A percentile compares a stretch with the other conserved stretches of the same genome.
Conservation (phyloP, 2,329 filamentous ascomycete species). For the Aspergillus japonicus region DNA sequence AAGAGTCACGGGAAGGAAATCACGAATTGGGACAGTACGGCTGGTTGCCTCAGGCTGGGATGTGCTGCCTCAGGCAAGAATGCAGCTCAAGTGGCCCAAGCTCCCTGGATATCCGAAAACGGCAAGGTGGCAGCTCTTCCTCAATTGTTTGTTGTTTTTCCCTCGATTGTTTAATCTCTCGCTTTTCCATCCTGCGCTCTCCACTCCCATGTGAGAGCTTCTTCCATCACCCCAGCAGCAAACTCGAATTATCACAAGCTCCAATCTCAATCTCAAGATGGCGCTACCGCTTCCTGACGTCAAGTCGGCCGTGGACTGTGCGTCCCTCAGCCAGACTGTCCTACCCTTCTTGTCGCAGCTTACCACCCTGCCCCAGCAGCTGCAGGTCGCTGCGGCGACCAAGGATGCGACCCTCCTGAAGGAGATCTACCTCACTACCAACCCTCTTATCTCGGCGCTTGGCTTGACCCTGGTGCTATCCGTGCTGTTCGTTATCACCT, state of each 20-base stretch:
- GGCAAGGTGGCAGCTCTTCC: background rate
- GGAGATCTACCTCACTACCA: constrained; percentile 76
- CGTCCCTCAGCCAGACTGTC: constrained; percentile 72
- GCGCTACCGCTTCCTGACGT: constrained; percentile 65
- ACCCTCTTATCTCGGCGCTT: constrained; percentile 76
- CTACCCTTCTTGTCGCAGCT: constrained; percentile 71
- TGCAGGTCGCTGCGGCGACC: constrained; percentile 60
- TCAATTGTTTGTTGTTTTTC: background rate
- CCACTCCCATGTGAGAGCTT: constrained; percentile 15
- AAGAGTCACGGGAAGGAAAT: constrained; percentile 17
- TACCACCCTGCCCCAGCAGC: constrained; percentile 64
- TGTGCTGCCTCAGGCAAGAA: constrained; percentile 2
- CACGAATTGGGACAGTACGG: background rate
- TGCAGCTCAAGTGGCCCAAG: background rate
- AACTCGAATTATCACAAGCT: background rate
- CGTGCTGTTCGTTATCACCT: constrained; percentile 68
- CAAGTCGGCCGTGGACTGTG: constrained; percentile 68
- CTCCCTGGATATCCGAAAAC: constrained; percentile 1
- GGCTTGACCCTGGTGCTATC: constrained; percentile 70
- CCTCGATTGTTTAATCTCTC: background rate
- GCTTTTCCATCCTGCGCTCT: background rate
- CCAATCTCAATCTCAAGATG: constrained; percentile 43
- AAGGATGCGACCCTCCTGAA: constrained; percentile 62
- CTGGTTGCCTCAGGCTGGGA: no score
- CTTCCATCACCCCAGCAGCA: constrained; percentile 5